Evolutionary conservation across 768 basidiomycete species (phyloP).

Genomic region (Grammothele lineata): DNA sequence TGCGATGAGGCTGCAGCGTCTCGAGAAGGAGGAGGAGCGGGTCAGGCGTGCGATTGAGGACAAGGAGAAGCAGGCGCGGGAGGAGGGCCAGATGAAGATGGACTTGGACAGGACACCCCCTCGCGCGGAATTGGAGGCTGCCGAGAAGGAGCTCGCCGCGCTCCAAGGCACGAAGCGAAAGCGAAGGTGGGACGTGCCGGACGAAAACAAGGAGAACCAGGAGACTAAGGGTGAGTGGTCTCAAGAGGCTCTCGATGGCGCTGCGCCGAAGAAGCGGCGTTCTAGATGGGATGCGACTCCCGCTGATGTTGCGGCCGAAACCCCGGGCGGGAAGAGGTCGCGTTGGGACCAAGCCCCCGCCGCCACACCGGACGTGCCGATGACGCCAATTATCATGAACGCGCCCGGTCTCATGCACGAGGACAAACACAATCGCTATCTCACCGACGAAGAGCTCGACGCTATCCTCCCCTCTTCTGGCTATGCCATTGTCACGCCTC

Average conservation of each 20-base stretch:
- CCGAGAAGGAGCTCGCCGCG: slow-evolving; percentile 63
- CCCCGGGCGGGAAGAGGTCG: slow-evolving; percentile 70
- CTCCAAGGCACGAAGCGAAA: slow-evolving; percentile 60
- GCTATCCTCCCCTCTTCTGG: slow-evolving; percentile 81
- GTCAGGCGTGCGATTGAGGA: slow-evolving; percentile 86
- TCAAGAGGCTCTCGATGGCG: slow-evolving; percentile 67
- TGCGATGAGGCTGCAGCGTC: slow-evolving; percentile 84
- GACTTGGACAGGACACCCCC: slow-evolving; percentile 93
- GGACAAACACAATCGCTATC: slow-evolving; percentile 94
- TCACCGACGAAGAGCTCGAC: slow-evolving; percentile 94
- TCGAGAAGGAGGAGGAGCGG: slow-evolving; percentile 91
- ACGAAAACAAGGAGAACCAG: slow-evolving; percentile 62
- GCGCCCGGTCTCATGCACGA: slow-evolving; percentile 80
- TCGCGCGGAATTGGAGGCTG: slow-evolving; percentile 70
- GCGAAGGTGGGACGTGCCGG: slow-evolving; percentile 74
- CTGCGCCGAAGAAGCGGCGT: slow-evolving; percentile 84
- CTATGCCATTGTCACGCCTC: slow-evolving; percentile 90
- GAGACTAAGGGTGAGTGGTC: slow-evolving; percentile 67
- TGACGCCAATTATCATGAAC: slow-evolving; percentile 84
- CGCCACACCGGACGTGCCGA: slow-evolving; percentile 54
- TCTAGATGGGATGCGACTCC: slow-evolving; percentile 97
- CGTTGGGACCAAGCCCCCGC: slow-evolving; percentile 96
- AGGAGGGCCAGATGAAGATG: slow-evolving; percentile 71
- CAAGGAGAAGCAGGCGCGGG: slow-evolving; percentile 74
- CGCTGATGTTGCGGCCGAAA: slow-evolving; percentile 59